These are phyloP conservation scores for Pyrenochaeta sp. DNA, from an alignment of 2,329 filamentous ascomycete species.

Conservation along the genomic window DNA sequence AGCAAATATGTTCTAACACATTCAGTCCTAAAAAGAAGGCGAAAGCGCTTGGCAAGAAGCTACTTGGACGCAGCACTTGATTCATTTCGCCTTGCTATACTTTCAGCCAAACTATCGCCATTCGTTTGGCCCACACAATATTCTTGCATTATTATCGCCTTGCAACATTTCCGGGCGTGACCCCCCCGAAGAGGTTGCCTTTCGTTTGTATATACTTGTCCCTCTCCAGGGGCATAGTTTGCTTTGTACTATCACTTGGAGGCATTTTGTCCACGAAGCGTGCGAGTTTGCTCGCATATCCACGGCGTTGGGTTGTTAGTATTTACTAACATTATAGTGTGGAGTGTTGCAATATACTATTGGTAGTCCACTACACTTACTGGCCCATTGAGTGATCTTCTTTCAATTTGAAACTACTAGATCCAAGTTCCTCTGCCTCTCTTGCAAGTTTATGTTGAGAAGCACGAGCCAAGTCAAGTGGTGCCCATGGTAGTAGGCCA, in stretches of 20 bases:
- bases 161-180: background rate
- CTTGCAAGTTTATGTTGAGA: too few relatives aligned
- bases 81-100: too few relatives aligned
- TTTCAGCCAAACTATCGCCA: background rate
- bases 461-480: too few relatives aligned
- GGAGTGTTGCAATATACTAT: too few relatives aligned
- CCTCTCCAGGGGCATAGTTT: background rate
- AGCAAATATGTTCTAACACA: too few relatives aligned
- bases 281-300: background rate
- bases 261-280: background rate
- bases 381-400: too few relatives aligned
- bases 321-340: too few relatives aligned
- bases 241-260: background rate
- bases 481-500: too few relatives aligned
- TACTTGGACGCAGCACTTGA: constrained; percentile 11
- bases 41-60: constrained; percentile 23
- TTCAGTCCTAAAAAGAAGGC: constrained; percentile 25
- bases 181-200: background rate
- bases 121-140: background rate
- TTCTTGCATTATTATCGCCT: background rate
- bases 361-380: too few relatives aligned
- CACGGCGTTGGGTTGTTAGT: background rate
- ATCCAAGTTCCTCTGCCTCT: too few relatives aligned
- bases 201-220: constrained; percentile 6
- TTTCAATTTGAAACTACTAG: too few relatives aligned